These are phyloP conservation scores for Colletotrichum karsti DNA, from an alignment of 2,329 filamentous ascomycete species.

Conservation along the genomic window DNA sequence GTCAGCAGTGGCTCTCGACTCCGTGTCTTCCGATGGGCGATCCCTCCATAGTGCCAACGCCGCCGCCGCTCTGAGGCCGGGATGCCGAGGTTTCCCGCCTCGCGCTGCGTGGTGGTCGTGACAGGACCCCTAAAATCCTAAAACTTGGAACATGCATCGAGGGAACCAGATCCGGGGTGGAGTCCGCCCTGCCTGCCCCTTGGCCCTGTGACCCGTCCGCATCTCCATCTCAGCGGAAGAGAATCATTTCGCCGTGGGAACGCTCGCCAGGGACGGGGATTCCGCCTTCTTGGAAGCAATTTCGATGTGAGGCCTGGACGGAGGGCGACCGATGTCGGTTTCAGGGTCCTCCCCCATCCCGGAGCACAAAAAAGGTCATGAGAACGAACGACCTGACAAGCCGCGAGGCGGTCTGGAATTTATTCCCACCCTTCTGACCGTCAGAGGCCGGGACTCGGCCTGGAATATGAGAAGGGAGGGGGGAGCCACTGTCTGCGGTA, in stretches of 20 bases:
- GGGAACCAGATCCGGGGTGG: slow-evolving; percentile 18
- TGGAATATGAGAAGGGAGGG: background rate
- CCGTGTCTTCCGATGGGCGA: background rate
- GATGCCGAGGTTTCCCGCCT: slow-evolving; percentile 13
- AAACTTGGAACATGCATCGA: slow-evolving; percentile 26
- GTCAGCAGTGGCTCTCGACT: background rate
- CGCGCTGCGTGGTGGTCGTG: background rate
- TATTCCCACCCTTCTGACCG: slow-evolving; percentile 13
- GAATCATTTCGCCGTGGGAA: background rate
- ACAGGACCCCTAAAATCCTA: slow-evolving; percentile 22
- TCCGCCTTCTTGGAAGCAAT: background rate
- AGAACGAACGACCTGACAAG: slow-evolving; percentile 23
- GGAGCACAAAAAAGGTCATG: slow-evolving; percentile 20
- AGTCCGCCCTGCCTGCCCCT: background rate
- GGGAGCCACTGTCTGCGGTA: background rate
- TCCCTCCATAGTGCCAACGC: background rate
- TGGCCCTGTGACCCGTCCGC: background rate
- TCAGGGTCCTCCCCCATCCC: slow-evolving; percentile 25
- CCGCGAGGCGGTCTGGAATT: slow-evolving; percentile 23
- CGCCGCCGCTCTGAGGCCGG: background rate
- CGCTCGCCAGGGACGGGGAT: background rate
- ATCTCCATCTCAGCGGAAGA: background rate
- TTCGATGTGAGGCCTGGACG: background rate
- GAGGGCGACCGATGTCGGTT: slow-evolving; percentile 20
- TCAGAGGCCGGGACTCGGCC: background rate